Conservation (phyloP, 2,329 filamentous ascomycete species). For the Pezicula rhizophila region DNA sequence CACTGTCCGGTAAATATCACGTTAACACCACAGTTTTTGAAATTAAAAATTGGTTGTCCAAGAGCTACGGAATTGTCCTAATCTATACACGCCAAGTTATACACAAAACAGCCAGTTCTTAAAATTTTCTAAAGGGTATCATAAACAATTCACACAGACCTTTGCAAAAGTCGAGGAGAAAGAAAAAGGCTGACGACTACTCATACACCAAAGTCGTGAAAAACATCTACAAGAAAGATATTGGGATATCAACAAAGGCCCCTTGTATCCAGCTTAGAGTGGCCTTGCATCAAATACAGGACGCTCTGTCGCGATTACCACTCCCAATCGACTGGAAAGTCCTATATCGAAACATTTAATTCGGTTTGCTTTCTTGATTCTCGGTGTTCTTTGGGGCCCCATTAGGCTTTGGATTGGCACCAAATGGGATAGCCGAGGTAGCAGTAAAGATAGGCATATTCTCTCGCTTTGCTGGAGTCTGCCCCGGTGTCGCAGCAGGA, state of each 20-base stretch:
- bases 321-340: conserved; percentile 2
- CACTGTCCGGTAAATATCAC: too few species aligned
- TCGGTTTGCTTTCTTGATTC: conserved; percentile 6
- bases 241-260: too few species aligned
- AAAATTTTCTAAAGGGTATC: conserved; percentile 1
- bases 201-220: too few species aligned
- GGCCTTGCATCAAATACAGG: too few species aligned
- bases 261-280: too few species aligned
- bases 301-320: too few species aligned
- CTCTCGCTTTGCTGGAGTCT: conserved; percentile 17
- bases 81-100: not conserved
- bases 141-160: not conserved
- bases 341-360: conserved; percentile 23
- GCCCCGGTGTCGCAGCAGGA: conserved; percentile 6
- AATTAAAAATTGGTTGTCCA: too few species aligned
- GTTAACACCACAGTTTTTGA: too few species aligned
- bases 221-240: too few species aligned
- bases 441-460: conserved; percentile 27
- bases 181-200: not conserved
- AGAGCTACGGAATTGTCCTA: too few species aligned
- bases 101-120: not conserved
- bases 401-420: conserved; percentile 5
- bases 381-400: not conserved
- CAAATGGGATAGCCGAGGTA: conserved; percentile 26
- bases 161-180: not conserved